Conservation (phyloP, 164 flowering plant genomes). For the Macadamia tetraphylla region DNA sequence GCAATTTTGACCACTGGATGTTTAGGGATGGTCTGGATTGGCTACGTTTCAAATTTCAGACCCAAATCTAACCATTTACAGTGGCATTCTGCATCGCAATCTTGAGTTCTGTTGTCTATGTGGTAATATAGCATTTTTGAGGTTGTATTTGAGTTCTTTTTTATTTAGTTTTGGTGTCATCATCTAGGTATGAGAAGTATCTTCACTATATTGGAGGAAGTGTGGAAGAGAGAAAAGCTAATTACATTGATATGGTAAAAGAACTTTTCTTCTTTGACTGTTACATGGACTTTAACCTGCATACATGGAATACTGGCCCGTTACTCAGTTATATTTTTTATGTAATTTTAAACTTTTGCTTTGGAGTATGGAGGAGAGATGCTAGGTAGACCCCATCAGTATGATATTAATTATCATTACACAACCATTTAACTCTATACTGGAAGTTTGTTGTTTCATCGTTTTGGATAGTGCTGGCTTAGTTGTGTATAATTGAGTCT, state of each 20-base stretch:
- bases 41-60: no score
- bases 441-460: no score
- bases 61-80: not conserved
- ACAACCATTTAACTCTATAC: not conserved
- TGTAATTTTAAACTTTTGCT: no score
- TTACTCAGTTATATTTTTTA: not conserved
- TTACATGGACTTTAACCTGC: not conserved
- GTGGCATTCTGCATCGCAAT: not conserved
- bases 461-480: no score
- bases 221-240: constrained; percentile 77
- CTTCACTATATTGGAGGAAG: constrained; percentile 77
- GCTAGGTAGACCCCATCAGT: no score
- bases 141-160: not conserved
- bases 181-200: constrained; percentile 89
- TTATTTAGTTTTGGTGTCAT: constrained; percentile 4
- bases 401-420: no score
- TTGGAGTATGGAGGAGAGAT: not conserved
- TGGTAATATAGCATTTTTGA: not conserved
- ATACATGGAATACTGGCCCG: not conserved
- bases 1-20: no score
- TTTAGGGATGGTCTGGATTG: no score
- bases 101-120: not conserved
- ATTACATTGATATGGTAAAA: constrained; percentile 89
- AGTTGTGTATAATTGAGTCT: no score
- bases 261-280: not conserved